A percentile compares a stretch with the other conserved stretches of the same genome.
phyloP scores from a whole-genome alignment of 2,329 filamentous ascomycete genomes.

The Aspergillus melleus region DNA sequence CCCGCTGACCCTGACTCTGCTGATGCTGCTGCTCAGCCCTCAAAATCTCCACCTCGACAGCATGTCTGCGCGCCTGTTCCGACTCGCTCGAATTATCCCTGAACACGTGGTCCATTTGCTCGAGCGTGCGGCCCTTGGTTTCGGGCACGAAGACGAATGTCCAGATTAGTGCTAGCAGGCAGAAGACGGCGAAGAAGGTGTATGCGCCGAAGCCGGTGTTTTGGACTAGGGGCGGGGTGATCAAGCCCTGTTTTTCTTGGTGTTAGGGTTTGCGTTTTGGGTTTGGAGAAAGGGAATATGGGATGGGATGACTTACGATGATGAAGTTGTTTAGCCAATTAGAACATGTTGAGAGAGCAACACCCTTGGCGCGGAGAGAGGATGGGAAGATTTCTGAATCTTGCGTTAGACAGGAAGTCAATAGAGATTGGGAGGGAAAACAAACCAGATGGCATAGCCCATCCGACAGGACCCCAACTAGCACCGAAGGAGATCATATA shows the following conservation, averaged over 20 bases:
- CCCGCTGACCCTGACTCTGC: too few relatives aligned
- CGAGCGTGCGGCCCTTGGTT: conserved; percentile 56
- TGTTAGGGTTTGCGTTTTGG: neutral
- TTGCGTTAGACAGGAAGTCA: conserved; percentile 21
- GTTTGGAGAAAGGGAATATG: neutral
- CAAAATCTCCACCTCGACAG: conserved; percentile 35
- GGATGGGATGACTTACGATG: conserved; percentile 42
- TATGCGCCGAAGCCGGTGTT: conserved; percentile 56
- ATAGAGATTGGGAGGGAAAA: too few relatives aligned
- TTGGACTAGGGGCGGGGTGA: conserved; percentile 64
- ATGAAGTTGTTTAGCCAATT: conserved; percentile 68
- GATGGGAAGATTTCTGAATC: conserved; percentile 64
- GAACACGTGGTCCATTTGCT: conserved; percentile 55
- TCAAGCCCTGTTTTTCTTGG: conserved; percentile 50
- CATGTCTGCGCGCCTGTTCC: conserved; percentile 29
- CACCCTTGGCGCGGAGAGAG: conserved; percentile 63
- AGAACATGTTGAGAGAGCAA: conserved; percentile 62
- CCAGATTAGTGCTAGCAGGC: conserved; percentile 52
- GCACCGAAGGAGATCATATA: conserved; percentile 65
- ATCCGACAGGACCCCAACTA: conserved; percentile 56
- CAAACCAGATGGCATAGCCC: conserved; percentile 42
- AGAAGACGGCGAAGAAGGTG: conserved; percentile 61
- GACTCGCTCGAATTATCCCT: conserved; percentile 37
- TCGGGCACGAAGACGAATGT: conserved; percentile 58
- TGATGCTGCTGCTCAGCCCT: conserved; percentile 5